Percentiles rank a stretch among this genome's conserved stretches.
Evolutionary conservation across 345 rosid species (phyloP).

Genomic region (Moricandia arvensis): DNA sequence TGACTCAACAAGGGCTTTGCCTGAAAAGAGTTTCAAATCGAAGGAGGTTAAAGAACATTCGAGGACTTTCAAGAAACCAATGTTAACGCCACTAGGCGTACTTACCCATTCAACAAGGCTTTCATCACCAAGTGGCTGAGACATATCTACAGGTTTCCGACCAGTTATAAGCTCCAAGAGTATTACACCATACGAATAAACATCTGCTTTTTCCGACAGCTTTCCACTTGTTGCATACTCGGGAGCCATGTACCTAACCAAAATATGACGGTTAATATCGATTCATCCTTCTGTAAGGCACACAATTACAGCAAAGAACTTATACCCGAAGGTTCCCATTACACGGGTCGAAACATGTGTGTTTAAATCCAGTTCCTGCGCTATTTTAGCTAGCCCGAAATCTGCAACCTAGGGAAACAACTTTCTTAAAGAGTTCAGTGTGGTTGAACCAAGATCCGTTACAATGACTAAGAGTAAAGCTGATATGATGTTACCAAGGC

Average conservation of each 20-base stretch:
- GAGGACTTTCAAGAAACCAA: not conserved
- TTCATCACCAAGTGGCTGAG: slow-evolving; percentile 93
- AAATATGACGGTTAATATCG: not conserved
- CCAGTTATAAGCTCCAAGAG: slow-evolving; percentile 95
- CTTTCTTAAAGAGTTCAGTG: not conserved
- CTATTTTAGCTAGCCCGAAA: slow-evolving; percentile 95
- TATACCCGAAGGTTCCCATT: slow-evolving; percentile 95
- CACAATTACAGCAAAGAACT: not conserved
- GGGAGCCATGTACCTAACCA: slow-evolving; percentile 93
- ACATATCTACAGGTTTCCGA: slow-evolving; percentile 89
- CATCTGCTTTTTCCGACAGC: slow-evolving; percentile 92
- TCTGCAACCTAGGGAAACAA: slow-evolving; percentile 68
- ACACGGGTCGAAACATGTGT: slow-evolving; percentile 95
- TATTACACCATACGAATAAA: slow-evolving; percentile 93
- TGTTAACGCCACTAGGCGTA: not conserved
- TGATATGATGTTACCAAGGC: slow-evolving; percentile 64
- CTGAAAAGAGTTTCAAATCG: slow-evolving; percentile 40
- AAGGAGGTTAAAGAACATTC: not conserved
- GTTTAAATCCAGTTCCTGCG: slow-evolving; percentile 77
- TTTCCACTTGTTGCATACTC: slow-evolving; percentile 97
- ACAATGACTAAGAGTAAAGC: not conserved
- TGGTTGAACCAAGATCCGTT: not conserved
- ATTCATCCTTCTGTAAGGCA: not conserved
- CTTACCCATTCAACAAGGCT: slow-evolving; percentile 98
- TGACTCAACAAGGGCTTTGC: slow-evolving; percentile 79